These are phyloP conservation scores for Aspergillus awamori DNA, from an alignment of 2,329 filamentous ascomycete species.

Conservation along the genomic window DNA sequence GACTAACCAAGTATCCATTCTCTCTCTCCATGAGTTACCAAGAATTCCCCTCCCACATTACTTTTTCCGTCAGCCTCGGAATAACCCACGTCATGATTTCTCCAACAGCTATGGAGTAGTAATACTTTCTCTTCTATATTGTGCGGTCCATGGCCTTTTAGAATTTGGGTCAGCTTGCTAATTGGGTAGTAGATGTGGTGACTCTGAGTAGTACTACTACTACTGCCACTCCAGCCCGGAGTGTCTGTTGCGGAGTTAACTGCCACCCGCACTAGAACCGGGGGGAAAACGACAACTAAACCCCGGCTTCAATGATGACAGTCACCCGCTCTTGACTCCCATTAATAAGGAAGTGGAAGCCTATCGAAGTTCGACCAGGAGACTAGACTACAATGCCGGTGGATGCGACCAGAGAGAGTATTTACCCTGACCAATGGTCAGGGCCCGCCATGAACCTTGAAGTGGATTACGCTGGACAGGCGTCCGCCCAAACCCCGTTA, in stretches of 20 bases:
- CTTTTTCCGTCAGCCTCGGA: too few relatives aligned
- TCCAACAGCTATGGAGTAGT: too few relatives aligned
- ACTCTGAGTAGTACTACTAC: too few relatives aligned
- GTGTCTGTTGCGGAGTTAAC: conserved; percentile 10
- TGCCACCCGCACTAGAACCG: neutral
- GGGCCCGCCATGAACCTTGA: neutral
- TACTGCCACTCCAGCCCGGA: neutral
- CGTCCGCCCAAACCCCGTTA: conserved; percentile 29
- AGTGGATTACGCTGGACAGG: conserved; percentile 2
- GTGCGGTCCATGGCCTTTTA: too few relatives aligned
- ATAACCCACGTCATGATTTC: too few relatives aligned
- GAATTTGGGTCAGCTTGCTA: too few relatives aligned
- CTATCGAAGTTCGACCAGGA: conserved; percentile 13
- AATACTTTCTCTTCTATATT: too few relatives aligned
- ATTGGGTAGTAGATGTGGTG: too few relatives aligned
- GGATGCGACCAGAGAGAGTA: neutral
- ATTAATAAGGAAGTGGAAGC: conserved; percentile 11
- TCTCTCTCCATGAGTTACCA: too few relatives aligned
- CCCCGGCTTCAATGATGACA: neutral
- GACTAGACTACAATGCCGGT: neutral
- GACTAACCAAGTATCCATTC: too few relatives aligned
- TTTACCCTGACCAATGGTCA: neutral
- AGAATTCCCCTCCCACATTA: too few relatives aligned
- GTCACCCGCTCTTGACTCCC: neutral
- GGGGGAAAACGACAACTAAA: neutral